Conservation (phyloP, 2,329 filamentous ascomycete genomes). For the Fusarium palustre region DNA sequence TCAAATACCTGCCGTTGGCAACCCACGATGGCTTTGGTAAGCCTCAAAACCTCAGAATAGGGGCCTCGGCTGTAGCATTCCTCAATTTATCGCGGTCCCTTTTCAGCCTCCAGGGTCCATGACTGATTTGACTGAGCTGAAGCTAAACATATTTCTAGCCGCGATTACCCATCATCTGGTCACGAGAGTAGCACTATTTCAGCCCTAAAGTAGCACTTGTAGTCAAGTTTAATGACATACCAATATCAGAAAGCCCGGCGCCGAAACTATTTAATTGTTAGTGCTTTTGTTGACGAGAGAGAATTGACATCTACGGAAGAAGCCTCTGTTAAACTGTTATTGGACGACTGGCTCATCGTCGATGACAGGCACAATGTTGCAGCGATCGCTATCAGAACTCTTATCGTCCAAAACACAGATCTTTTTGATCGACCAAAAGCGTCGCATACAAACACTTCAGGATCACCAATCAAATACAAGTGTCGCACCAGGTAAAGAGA, state of each 20-base stretch:
- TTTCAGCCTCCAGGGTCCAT: conserved; percentile 28
- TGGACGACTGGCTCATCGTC: conserved; percentile 14
- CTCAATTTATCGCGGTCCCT: background rate
- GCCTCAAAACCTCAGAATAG: background rate
- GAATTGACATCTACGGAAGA: background rate
- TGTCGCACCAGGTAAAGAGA: conserved; percentile 24
- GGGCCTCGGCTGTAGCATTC: conserved; percentile 1
- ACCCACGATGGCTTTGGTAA: background rate
- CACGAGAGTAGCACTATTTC: conserved; percentile 11
- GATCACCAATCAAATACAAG: conserved; percentile 26
- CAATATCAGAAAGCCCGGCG: background rate
- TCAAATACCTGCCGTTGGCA: background rate
- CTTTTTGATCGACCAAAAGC: conserved; percentile 15
- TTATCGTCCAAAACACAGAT: conserved; percentile 17
- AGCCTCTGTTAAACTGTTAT: background rate
- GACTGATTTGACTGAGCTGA: conserved; percentile 15
- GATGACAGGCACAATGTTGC: conserved; percentile 11
- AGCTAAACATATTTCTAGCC: conserved; percentile 7
- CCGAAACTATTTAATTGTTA: conserved; percentile 1
- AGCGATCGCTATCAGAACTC: background rate
- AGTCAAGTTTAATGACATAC: background rate
- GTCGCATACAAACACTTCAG: conserved; percentile 16
- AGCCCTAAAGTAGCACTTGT: conserved; percentile 17
- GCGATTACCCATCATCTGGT: background rate
- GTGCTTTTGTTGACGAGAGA: background rate